Evolutionary conservation across 2,329 filamentous ascomycete genomes (phyloP), one percentile per base, ranked within the genome.

Genomic region (Fusarium acutatum): DNA sequence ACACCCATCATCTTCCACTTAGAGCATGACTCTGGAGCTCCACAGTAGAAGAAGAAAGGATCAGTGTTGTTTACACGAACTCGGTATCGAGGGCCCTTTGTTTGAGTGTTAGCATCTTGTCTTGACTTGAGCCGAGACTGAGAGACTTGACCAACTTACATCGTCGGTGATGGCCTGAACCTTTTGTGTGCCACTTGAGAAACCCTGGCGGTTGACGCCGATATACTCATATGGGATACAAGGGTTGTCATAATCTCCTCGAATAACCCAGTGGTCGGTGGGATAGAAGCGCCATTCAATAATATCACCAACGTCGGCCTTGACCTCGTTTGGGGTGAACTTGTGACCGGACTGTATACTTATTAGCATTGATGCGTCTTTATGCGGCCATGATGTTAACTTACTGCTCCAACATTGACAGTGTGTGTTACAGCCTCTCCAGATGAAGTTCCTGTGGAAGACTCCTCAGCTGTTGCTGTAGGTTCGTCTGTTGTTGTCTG

Each of bases 1-100:
- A 89, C 92, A 7, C 93, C 93, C 22, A 96, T 87, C 93, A 96
- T 96, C 28, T 89, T 86, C 47, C 91, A 87, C 6, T 83, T 80
- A 7, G 86, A 85, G 77, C 93, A 96, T 5, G 91, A 93, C 2
- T 85, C 87, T 0, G 89, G 86, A 0, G 92, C 92, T 1, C 90
- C 89, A 71, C 91, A 94, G 80, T 94, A 94, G 80, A 88, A 93
- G 79, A 91, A 93, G 22, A 91, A 87, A 0, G 92, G 91, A 28
- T 87, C 80, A 0, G 90, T 91, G 71, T 90, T 84, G 74, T 92
- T 92, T 64, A 93, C 83, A 26, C 71, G 73, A 30, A 87, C 74
- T 46, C 78, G 75, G 64, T 79, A 88, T 41, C 77, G 81, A 26
- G 86, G 86, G 24, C 80, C 82, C 84, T 86, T 17, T 59, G 17